Evolutionary conservation across 2,329 filamentous ascomycete genomes (phyloP), one percentile per base, ranked within the genome.

Genomic region (Hirsutella thompsonii): DNA sequence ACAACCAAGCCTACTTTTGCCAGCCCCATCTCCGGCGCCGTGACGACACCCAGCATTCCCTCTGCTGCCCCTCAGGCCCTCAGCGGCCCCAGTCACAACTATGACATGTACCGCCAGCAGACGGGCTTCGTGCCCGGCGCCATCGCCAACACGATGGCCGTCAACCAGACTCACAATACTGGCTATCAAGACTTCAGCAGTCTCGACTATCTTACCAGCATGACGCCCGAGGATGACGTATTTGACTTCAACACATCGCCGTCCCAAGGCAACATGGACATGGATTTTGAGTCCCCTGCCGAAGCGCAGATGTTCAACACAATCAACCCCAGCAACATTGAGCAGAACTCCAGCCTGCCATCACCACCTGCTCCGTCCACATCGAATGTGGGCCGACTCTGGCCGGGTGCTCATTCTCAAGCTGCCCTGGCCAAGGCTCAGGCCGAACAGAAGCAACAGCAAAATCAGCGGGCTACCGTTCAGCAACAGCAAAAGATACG

Each of bases 51-150:
- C n/a, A 63, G 68, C 29, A 60, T 80, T 43, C 60, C 75, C 16
- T 61, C 72, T 8, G 60, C 72, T 5, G 64, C 68, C 41, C 74
- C 81, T 46, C 72, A 74, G 26, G 76, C 72, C 18, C 76, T 89
- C 55, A 79, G 78, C 37, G 85, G 79, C 29, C 90, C 92, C 8
- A 94, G 87, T 61, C 89, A 95, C 66, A 86, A 94, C 63, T 96
- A 96, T 69, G 85, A 88, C 55, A 79, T 86, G 56, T 93, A 95
- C 68, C 85, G 87, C 66, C 92, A 98, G 60, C 89, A 95, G 68
- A 95, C 92, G 3, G 88, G 89, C 47, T 79, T 95, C 23, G 86
- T 92, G 0, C 81, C 86, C 1, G 88, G 88, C 46, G 89, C 87
- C 40, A 69, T 92, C 47, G 79, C 82, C 34, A 84, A 77, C 61